Conservation (phyloP, 441 rosid genomes). For the Cnidoscolus chayamansa region DNA sequence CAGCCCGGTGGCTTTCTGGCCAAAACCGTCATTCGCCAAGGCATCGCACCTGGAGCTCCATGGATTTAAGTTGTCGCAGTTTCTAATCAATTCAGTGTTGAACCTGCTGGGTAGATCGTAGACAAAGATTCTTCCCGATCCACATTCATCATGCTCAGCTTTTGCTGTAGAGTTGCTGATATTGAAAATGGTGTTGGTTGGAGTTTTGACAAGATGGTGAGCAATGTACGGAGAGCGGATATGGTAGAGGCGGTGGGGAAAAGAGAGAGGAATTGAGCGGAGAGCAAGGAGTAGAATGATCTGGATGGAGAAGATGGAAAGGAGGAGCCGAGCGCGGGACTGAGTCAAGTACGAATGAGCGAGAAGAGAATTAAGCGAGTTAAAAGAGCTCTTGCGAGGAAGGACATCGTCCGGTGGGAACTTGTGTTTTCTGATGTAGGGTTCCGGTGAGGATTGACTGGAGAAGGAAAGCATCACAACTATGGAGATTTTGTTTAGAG, state of each 20-base stretch:
- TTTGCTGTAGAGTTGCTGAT: neutral
- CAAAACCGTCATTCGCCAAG: slow-evolving; percentile 63
- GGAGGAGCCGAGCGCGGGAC: slow-evolving; percentile 57
- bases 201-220: slow-evolving; percentile 17
- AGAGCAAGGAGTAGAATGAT: slow-evolving; percentile 51
- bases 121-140: slow-evolving; percentile 61
- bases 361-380: slow-evolving; percentile 31
- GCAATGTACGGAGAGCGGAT: slow-evolving; percentile 27
- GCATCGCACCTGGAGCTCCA: slow-evolving; percentile 87
- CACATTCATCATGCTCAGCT: slow-evolving; percentile 31
- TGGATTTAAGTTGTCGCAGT: slow-evolving; percentile 74
- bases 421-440: slow-evolving; percentile 36
- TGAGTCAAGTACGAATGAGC: slow-evolving; percentile 34
- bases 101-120: slow-evolving; percentile 64
- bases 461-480: slow-evolving; percentile 54
- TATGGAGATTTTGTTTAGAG: neutral
- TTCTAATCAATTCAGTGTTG: slow-evolving; percentile 51
- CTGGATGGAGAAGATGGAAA: slow-evolving; percentile 54
- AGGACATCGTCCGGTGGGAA: slow-evolving; percentile 30
- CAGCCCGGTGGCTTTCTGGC: slow-evolving; percentile 49
- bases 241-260: slow-evolving; percentile 21
- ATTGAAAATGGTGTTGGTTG: slow-evolving; percentile 14
- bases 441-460: slow-evolving; percentile 41
- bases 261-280: slow-evolving; percentile 50
- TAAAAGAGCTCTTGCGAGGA: slow-evolving; percentile 45